Conservation (phyloP, 441 rosid species). For the Erodium texanum region DNA sequence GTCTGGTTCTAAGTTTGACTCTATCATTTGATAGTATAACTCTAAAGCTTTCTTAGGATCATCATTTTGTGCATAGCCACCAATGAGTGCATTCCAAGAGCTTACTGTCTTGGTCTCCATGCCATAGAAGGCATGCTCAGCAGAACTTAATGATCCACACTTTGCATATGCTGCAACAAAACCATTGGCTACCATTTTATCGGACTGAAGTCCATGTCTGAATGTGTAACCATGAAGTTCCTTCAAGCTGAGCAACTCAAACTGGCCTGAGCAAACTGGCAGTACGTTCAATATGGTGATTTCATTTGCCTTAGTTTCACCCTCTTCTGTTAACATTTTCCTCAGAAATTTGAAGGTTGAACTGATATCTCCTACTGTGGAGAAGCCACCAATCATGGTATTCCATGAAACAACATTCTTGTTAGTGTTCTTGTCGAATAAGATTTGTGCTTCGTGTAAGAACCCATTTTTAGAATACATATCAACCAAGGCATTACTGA, state of each 20-base stretch:
- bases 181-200: constrained; percentile 46
- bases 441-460: constrained; percentile 31
- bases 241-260: constrained; percentile 36
- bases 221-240: constrained; percentile 53
- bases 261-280: constrained; percentile 31
- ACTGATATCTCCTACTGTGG: constrained; percentile 27
- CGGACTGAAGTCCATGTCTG: constrained; percentile 33
- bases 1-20: constrained; percentile 37
- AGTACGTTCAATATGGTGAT: constrained; percentile 47
- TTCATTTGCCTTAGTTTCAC: constrained; percentile 29
- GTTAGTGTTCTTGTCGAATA: constrained; percentile 31
- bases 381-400: constrained; percentile 41
- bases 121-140: constrained; percentile 34
- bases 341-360: constrained; percentile 33
- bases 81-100: constrained; percentile 67
- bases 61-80: constrained; percentile 46
- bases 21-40: constrained; percentile 34
- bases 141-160: constrained; percentile 35
- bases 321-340: constrained; percentile 33
- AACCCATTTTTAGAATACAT: constrained; percentile 56
- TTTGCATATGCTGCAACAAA: constrained; percentile 53
- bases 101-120: constrained; percentile 39
- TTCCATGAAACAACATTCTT: constrained; percentile 64
- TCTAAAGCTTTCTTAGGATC: constrained; percentile 40
- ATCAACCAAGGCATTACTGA: constrained; percentile 49